Evolutionary conservation across 2,329 filamentous ascomycete species (phyloP).

Genomic region (Dendryphion nanum): DNA sequence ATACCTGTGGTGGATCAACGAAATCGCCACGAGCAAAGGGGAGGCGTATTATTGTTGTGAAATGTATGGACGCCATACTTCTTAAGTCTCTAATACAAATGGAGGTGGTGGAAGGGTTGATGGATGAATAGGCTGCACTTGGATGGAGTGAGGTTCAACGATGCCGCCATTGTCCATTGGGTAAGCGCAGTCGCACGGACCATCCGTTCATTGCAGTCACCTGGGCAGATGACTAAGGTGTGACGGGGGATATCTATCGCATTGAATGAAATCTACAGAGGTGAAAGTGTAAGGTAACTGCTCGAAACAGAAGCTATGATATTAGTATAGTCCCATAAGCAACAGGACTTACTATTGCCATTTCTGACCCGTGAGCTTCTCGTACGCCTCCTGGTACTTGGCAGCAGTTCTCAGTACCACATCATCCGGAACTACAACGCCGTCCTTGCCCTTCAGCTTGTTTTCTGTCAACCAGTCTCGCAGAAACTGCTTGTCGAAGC

Average conservation of each 20-base stretch:
- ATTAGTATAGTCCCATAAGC: no score
- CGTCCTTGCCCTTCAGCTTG: constrained; percentile 73
- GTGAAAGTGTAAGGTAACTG: no score
- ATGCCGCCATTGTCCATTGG: no score
- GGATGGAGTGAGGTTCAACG: no score
- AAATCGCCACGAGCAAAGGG: constrained; percentile 86
- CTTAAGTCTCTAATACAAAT: not conserved
- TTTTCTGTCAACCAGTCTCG: constrained; percentile 76
- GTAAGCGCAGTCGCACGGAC: no score
- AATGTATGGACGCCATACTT: constrained; percentile 31
- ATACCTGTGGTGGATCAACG: constrained; percentile 81
- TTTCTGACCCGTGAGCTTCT: constrained; percentile 60
- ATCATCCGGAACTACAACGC: constrained; percentile 70
- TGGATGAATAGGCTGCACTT: not conserved
- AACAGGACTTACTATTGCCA: no score
- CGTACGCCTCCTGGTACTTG: constrained; percentile 75
- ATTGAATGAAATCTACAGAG: no score
- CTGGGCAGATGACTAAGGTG: no score
- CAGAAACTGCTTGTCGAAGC: constrained; percentile 77
- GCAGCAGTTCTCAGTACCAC: constrained; percentile 66
- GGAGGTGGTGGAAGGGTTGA: not conserved
- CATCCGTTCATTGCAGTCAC: no score
- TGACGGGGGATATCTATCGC: no score
- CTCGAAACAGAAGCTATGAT: no score
- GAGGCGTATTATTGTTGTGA: constrained; percentile 82